phyloP scores from a whole-genome alignment of 345 rosid genomes.

The Carallia pectinifolia region DNA sequence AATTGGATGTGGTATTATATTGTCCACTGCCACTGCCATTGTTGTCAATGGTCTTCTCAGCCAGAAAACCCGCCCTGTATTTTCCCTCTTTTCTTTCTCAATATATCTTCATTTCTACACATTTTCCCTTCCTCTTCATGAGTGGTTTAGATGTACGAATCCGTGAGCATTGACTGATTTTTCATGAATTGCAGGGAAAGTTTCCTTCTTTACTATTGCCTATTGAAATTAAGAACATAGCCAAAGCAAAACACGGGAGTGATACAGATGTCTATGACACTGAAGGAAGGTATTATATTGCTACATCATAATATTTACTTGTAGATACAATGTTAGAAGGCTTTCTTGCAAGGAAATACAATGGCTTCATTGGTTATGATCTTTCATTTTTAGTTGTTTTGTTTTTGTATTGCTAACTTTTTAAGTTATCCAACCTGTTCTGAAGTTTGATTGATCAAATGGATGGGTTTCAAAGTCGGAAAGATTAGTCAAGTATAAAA shows the following conservation, averaged over 20 bases:
- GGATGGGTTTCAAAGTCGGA: too few relatives aligned
- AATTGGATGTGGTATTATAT: conserved; percentile 43
- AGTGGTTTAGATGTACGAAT: too few relatives aligned
- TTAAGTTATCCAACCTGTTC: too few relatives aligned
- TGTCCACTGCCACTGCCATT: conserved; percentile 35
- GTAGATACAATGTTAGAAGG: too few relatives aligned
- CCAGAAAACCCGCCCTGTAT: conserved; percentile 58
- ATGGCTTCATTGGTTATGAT: too few relatives aligned
- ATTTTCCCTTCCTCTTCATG: not conserved
- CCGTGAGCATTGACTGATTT: not conserved
- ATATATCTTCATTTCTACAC: not conserved
- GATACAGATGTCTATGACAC: conserved; percentile 78
- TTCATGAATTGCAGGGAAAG: conserved; percentile 52
- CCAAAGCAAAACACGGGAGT: conserved; percentile 69
- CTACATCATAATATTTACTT: too few relatives aligned
- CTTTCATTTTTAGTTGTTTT: too few relatives aligned
- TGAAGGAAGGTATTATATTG: conserved; percentile 59
- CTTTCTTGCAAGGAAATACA: too few relatives aligned
- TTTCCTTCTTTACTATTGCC: conserved; percentile 59
- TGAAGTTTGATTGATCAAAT: too few relatives aligned
- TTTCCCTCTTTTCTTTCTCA: not conserved
- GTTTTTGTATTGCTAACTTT: too few relatives aligned
- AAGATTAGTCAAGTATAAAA: too few relatives aligned
- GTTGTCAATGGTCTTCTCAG: conserved; percentile 52
- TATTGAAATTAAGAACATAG: conserved; percentile 69